Evolutionary conservation across 768 basidiomycete genomes (phyloP).

Genomic region (Melanogaster broomeanus): DNA sequence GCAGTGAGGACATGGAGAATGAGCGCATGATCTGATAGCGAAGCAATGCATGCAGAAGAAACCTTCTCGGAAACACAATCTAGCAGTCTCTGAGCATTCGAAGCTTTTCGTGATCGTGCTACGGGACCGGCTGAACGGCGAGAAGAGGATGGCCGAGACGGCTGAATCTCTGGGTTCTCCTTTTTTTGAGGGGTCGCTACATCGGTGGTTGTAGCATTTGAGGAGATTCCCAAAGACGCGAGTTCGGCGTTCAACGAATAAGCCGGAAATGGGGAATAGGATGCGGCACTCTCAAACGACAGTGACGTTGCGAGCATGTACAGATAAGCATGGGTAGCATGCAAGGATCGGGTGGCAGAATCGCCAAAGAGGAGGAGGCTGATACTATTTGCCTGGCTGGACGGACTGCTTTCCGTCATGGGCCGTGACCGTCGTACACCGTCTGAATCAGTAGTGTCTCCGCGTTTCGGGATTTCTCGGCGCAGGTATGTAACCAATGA

Average conservation of each 20-base stretch:
- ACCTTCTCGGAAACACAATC: constrained; percentile 47
- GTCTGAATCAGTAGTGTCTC: constrained; percentile 50
- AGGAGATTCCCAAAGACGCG: constrained; percentile 27
- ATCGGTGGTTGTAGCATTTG: constrained; percentile 35
- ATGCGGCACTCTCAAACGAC: constrained; percentile 50
- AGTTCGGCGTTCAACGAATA: constrained; percentile 35
- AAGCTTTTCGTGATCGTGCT: constrained; percentile 58
- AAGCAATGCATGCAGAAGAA: constrained; percentile 52
- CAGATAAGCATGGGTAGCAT: constrained; percentile 78
- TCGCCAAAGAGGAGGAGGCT: constrained; percentile 58
- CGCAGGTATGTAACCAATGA: constrained; percentile 76
- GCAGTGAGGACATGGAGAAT: constrained; percentile 67
- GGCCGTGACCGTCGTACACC: constrained; percentile 47
- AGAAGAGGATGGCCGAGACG: constrained; percentile 37
- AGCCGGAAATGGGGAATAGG: constrained; percentile 43
- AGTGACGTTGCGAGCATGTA: constrained; percentile 79
- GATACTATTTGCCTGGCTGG: constrained; percentile 46
- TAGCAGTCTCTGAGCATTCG: constrained; percentile 53
- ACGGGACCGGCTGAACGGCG: constrained; percentile 51
- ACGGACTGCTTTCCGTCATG: constrained; percentile 48
- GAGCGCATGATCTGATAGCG: constrained; percentile 72
- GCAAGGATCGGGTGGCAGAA: constrained; percentile 67
- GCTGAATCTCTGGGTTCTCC: constrained; percentile 21
- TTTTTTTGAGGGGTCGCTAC: constrained; percentile 21
- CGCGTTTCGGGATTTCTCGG: constrained; percentile 70